Evolutionary conservation across 345 rosid genomes (phyloP), one percentile per base, ranked within the genome.

Genomic region (Syzygium grande): DNA sequence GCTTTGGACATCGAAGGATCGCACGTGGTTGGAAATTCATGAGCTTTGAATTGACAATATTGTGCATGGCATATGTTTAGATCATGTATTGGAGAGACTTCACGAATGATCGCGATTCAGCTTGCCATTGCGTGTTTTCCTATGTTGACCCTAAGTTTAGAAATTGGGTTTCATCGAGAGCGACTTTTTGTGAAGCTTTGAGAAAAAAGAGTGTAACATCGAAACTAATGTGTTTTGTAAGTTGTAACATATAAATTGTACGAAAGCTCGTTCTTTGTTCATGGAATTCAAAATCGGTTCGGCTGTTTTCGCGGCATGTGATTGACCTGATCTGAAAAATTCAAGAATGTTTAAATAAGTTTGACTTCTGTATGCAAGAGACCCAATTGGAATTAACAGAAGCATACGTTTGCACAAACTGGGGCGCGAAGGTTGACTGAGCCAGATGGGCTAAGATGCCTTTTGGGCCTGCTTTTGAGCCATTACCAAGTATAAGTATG

Each of bases 101-200:
- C 29, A 0, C 27, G 2, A 59, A 59, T 25, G 1, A 25, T 59
- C 25, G 10, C 0, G 0, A 11, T 58, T 58, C 46, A 43, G 4
- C 46, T 43, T 43, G 46, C 46, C 46, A 43, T 43, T 43, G 46
- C 7, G 46, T 43, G 46, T 43, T 43, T 43, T 43, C 46, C 7
- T 43, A 43, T 43, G 46, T 43, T 43, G 46, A 43, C 46, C 46
- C 46, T 43, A 43, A 43, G 46, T 43, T 43, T 5, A 43, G 46
- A 43, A 43, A 43, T 59, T 59, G 2, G 30, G 2, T 27, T 59
- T 27, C 34, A 27, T 61, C 17, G 6, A 27, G 4, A 61, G 34
- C 0, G 4, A 13, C 2, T 61, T 15, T 15, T 61, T 7, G 0
- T 6, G 8, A n/a, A 61, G 5, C 4, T 1, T 1, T 27, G 4